Conservation (phyloP, 2,329 filamentous ascomycete genomes). For the Ceratocystis papillata region DNA sequence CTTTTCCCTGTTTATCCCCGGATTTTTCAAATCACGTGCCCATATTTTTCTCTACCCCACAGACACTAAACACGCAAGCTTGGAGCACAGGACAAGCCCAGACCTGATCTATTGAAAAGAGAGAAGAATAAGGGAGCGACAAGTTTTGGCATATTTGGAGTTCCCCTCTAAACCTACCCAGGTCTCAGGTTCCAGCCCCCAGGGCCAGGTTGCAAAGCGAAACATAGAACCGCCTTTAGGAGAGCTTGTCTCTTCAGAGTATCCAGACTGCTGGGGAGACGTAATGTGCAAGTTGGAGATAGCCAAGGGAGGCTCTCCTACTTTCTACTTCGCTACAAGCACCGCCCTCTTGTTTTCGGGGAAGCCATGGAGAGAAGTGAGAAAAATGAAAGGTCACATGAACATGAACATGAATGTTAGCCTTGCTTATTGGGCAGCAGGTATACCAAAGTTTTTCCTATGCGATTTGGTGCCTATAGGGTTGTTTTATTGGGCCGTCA, state of each 20-base stretch:
- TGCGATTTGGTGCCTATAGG: not conserved
- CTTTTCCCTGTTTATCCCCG: not conserved
- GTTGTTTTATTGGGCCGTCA: not conserved
- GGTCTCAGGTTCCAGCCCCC: not conserved
- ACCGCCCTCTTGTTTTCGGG: not conserved
- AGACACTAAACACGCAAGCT: slow-evolving; percentile 2
- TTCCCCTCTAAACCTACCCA: not conserved
- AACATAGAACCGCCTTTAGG: not conserved
- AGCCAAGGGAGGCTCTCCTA: not conserved
- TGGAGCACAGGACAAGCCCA: not conserved
- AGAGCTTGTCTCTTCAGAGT: not conserved
- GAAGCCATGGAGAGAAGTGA: not conserved
- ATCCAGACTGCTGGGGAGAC: not conserved
- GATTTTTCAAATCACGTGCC: slow-evolving; percentile 12
- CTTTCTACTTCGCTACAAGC: not conserved
- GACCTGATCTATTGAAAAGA: not conserved
- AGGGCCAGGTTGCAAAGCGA: not conserved
- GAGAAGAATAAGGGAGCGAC: not conserved
- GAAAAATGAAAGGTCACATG: not conserved
- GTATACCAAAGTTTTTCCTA: not conserved
- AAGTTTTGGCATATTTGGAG: not conserved
- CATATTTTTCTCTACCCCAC: slow-evolving; percentile 1
- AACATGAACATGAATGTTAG: not conserved
- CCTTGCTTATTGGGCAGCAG: not conserved
- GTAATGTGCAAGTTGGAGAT: not conserved